Conservation (phyloP, 225 moss, liverwort and hornwort species). For the Bryum argenteum region DNA sequence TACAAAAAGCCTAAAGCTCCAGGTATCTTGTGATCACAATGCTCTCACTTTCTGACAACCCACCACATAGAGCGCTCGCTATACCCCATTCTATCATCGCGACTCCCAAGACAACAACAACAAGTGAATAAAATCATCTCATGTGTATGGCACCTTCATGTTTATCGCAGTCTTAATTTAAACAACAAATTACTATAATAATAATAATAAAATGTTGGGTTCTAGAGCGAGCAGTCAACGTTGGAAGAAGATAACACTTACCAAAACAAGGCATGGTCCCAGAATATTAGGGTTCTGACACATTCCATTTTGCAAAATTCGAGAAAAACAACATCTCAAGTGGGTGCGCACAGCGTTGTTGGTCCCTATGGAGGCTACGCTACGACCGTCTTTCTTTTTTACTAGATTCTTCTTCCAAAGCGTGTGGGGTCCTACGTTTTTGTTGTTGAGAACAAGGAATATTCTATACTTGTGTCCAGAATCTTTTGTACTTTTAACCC, state of each 20-base stretch:
- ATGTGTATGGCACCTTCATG: background rate
- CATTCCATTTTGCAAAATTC: background rate
- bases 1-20: background rate
- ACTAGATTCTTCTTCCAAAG: constrained; percentile 17
- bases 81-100: background rate
- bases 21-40: constrained; percentile 8
- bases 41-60: background rate
- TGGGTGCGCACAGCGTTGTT: background rate
- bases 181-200: background rate
- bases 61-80: background rate
- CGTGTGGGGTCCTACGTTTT: background rate
- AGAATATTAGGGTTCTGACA: constrained; percentile 11
- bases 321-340: constrained; percentile 27
- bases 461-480: too few relatives aligned
- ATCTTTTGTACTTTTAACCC: too few relatives aligned
- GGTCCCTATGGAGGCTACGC: background rate
- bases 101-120: background rate
- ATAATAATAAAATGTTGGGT: background rate
- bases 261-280: background rate
- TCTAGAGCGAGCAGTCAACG: background rate
- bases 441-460: background rate
- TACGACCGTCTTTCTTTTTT: too few relatives aligned
- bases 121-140: background rate
- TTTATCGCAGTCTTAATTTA: background rate
- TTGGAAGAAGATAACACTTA: background rate